These are phyloP conservation scores for Ocimum tenuiflorum DNA, from an alignment of 257 asterid species.

Conservation along the genomic window DNA sequence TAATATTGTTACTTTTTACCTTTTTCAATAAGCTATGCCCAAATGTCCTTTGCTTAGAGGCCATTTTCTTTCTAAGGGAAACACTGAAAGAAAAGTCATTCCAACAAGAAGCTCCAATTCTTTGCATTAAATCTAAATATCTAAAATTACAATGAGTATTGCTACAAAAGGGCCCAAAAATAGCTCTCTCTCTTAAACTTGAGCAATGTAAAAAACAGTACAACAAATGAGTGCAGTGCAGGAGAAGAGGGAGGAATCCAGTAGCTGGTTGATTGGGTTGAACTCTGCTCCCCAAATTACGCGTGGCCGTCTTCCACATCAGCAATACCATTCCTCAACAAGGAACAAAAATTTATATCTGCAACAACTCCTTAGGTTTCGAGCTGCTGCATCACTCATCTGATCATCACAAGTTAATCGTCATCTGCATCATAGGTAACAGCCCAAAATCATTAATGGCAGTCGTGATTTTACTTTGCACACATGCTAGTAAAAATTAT, in stretches of 20 bases:
- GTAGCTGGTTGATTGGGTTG: slow-evolving; percentile 16
- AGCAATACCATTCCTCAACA: slow-evolving; percentile 7
- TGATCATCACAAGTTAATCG: no score
- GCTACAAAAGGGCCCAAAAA: slow-evolving; percentile 14
- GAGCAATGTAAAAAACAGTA: background rate
- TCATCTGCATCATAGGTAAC: no score
- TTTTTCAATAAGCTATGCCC: background rate
- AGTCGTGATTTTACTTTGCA: no score
- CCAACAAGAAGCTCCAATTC: slow-evolving; percentile 15
- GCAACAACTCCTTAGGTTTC: no score
- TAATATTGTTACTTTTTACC: background rate
- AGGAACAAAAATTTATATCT: slow-evolving; percentile 12
- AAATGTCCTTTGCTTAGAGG: background rate
- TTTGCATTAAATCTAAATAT: slow-evolving; percentile 20
- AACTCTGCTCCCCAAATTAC: background rate
- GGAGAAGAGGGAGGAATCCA: background rate
- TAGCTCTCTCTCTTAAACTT: background rate
- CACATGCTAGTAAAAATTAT: no score
- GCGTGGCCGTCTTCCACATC: background rate
- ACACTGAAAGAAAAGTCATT: background rate
- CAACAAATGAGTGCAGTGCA: slow-evolving; percentile 10
- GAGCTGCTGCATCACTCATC: background rate
- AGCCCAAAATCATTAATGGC: no score
- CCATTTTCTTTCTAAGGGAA: background rate
- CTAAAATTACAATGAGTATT: slow-evolving; percentile 12